These are phyloP conservation scores for Penicillium glabrum DNA, from an alignment of 2,329 filamentous ascomycete genomes.

Conservation along the genomic window DNA sequence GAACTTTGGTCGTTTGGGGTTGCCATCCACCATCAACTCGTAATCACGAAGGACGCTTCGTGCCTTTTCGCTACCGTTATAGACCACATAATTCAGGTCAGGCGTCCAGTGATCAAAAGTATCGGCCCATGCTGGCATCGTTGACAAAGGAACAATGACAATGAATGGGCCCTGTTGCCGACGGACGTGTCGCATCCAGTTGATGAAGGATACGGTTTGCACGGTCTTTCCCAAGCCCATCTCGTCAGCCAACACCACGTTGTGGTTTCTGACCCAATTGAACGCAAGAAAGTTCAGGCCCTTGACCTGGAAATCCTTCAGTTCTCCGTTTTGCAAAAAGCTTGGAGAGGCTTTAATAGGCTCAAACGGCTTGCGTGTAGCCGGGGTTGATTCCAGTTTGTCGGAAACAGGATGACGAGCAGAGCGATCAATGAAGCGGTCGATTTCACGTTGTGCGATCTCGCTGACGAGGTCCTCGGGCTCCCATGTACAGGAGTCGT, in stretches of 20 bases:
- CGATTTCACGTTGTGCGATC: constrained; percentile 84
- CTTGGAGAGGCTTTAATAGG: constrained; percentile 76
- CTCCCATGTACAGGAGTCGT: constrained; percentile 96
- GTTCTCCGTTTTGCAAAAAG: constrained; percentile 80
- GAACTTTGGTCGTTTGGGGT: constrained; percentile 87
- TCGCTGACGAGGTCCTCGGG: constrained; percentile 69
- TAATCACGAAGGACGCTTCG: constrained; percentile 86
- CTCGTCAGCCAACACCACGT: constrained; percentile 96
- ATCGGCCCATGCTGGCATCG: constrained; percentile 97
- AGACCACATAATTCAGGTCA: constrained; percentile 95
- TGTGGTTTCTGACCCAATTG: constrained; percentile 92
- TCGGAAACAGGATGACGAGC: constrained; percentile 80
- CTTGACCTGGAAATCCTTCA: constrained; percentile 89
- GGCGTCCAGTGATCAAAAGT: constrained; percentile 97
- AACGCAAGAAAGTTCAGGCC: constrained; percentile 94
- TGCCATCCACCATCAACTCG: constrained; percentile 83
- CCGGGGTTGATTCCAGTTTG: constrained; percentile 70
- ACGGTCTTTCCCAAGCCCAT: constrained; percentile 99
- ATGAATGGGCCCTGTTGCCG: constrained; percentile 92
- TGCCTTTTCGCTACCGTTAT: constrained; percentile 84
- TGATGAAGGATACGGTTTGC: constrained; percentile 94
- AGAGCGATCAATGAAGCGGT: constrained; percentile 82
- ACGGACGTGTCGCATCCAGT: constrained; percentile 89
- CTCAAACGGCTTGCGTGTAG: constrained; percentile 71
- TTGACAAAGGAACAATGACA: constrained; percentile 94